A percentile compares a stretch with the other conserved stretches of the same genome.
Evolutionary conservation across 768 basidiomycete species (phyloP).

Genomic region (Coprinopsis strossmayeri): DNA sequence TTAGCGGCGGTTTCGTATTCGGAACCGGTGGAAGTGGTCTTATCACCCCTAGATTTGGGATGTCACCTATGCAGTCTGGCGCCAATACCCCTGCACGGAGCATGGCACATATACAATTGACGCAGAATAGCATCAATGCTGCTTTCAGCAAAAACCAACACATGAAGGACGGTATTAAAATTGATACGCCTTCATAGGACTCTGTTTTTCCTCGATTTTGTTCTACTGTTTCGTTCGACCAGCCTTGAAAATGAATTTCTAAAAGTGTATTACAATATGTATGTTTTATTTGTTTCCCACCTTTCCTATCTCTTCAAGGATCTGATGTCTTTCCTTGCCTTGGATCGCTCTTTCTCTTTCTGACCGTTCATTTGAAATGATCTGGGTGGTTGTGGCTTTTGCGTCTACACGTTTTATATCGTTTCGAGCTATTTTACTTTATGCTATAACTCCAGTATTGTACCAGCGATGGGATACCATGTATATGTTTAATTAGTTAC

Average conservation of each 20-base stretch:
- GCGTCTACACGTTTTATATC: too few relatives aligned
- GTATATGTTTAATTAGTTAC: too few relatives aligned
- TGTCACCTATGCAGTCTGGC: conserved; percentile 56
- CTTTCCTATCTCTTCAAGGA: too few relatives aligned
- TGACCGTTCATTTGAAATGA: too few relatives aligned
- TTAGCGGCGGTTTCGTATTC: conserved; percentile 82
- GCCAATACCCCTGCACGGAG: conserved; percentile 36
- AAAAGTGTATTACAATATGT: not conserved
- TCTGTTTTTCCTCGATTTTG: not conserved
- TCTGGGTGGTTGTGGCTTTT: too few relatives aligned
- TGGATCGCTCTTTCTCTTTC: too few relatives aligned
- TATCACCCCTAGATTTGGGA: conserved; percentile 66
- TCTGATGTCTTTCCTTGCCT: too few relatives aligned
- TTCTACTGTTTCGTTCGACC: not conserved
- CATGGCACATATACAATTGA: conserved; percentile 21
- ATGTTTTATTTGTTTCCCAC: not conserved
- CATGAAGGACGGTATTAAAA: conserved; percentile 23
- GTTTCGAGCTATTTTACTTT: too few relatives aligned
- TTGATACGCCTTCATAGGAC: conserved; percentile 15
- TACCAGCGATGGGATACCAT: too few relatives aligned
- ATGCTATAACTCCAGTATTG: too few relatives aligned
- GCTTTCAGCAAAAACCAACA: conserved; percentile 31
- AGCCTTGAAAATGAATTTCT: not conserved
- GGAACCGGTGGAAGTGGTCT: conserved; percentile 79
- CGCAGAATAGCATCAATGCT: conserved; percentile 40